Conservation (phyloP, 2,329 filamentous ascomycete species). For the Trichoderma breve region DNA sequence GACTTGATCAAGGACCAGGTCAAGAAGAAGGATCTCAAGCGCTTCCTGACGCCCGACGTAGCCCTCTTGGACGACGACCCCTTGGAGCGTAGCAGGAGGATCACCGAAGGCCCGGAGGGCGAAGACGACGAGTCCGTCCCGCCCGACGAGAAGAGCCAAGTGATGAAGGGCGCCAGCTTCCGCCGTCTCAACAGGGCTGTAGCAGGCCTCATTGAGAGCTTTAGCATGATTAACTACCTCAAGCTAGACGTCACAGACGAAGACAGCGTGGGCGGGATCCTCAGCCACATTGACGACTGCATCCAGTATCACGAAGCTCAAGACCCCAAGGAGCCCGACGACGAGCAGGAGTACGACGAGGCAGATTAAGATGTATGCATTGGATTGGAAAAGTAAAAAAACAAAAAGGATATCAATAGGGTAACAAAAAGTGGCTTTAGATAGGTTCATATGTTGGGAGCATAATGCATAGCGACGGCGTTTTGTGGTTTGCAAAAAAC, state of each 20-base stretch:
- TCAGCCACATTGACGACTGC: slow-evolving; percentile 92
- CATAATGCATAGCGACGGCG: slow-evolving; percentile 44
- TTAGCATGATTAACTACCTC: slow-evolving; percentile 95
- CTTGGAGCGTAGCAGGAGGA: slow-evolving; percentile 45
- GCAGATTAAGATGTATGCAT: slow-evolving; percentile 26
- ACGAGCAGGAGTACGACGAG: slow-evolving; percentile 48
- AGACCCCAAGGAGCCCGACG: slow-evolving; percentile 78
- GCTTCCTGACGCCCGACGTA: slow-evolving; percentile 84
- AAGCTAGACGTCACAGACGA: slow-evolving; percentile 88
- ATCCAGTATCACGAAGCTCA: slow-evolving; percentile 93
- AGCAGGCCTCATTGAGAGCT: slow-evolving; percentile 88
- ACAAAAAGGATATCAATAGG: slow-evolving; percentile 21
- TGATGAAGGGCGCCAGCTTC: slow-evolving; percentile 82
- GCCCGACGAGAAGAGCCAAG: slow-evolving; percentile 61
- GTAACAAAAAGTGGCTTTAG: not conserved
- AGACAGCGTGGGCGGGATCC: slow-evolving; percentile 78
- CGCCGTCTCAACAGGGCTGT: slow-evolving; percentile 82
- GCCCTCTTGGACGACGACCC: slow-evolving; percentile 79
- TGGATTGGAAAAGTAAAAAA: slow-evolving; percentile 20
- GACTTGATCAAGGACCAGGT: slow-evolving; percentile 90
- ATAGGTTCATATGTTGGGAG: not conserved
- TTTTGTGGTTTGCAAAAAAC: slow-evolving; percentile 27
- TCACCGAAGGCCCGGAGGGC: slow-evolving; percentile 39
- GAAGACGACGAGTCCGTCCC: slow-evolving; percentile 55
- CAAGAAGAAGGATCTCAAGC: slow-evolving; percentile 80